Evolutionary conservation across 2,329 filamentous ascomycete species (phyloP), one percentile per base, ranked within the genome.

Genomic region (Stagonosporopsis rhizophila): DNA sequence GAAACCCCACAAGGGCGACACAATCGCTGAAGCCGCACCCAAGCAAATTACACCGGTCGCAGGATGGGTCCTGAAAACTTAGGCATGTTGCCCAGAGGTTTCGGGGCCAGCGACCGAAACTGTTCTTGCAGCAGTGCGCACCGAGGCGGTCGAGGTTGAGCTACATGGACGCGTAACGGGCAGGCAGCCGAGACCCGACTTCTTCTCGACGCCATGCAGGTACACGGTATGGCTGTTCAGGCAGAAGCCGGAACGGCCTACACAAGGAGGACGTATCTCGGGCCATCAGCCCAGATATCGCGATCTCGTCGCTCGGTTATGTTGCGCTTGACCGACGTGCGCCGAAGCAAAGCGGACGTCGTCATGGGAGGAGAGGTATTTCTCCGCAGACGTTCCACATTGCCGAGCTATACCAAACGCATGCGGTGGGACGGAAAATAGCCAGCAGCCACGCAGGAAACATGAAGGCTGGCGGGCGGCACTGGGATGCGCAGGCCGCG

Each of bases 1-100:
- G 22, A 23, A 47, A 52, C 59, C 52, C 61, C 61, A 64, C 61
- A 51, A 45, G 41, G 50, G 41, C 58, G 59, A 61, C 37, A 60
- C 59, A 64, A 39, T 48, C 27, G 51, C 30, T 47, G 32, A 44
- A 51, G 22, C 39, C 17, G 30, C 30, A 30, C 42, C 12, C 28
- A 42, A 41, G 39, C 35, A 30, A 32, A 41, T 17, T 25, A 56
- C 30, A 48, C 42, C 42, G 42, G 53, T 47, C 53, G 47, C 53
- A 39, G 44, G 19, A 30, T 37, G 38, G 42, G 35, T 40, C 52
- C 52, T 52, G 32, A 34, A 19, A 48, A 46, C 27, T 39, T 52
- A 48, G 52, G 56, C 56, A 51, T 34, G n/a, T 46, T 41, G 52
- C 57, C 57, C 44, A 57, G 53, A 42, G 34, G 57, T 60, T 60